Base-by-base conservation (phyloP, 768 basidiomycete genomes). In the Termitomyces sp. region DNA sequence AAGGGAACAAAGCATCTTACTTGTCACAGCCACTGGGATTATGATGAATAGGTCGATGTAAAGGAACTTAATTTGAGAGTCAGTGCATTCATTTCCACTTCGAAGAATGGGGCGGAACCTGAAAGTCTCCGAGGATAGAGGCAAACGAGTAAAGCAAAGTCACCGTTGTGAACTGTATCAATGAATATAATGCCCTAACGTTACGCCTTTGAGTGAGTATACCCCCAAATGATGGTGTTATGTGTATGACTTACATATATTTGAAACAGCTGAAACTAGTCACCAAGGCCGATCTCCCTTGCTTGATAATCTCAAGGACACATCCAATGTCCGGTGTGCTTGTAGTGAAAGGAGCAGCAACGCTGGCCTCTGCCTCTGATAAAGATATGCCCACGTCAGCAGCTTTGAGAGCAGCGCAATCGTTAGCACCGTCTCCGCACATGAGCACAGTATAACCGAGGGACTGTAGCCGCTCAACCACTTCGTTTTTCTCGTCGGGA, bases 231-330 rank as follows among this genome's bases (percentile, higher is more conserved):
- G 26, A 26, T 10, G 36, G 9, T 10, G 18, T 14, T n/a, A 22
- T 20, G n/a, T 42, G 38, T 26, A 18, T n/a, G 36, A 78, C 92
- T 72, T 65, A 95, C 96, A 99, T 99, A 68, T 98, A 99, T 73
- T 99, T 99, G 85, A 99, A 99, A 75, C 96, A 98, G 63, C 94
- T 95, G 73, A 99, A 99, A 70, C 94, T 96, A 1, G 97, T 98
- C 54, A 97, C 96, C 54, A 99, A 77, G 1, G 97, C 96, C 8
- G 94, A 92, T 45, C 97, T 81, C 8, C 97, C 97, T 68, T 99
- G 96, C 66, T 88, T 93, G 75, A 99, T 95, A 53, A 99, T 90
- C 64, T 98, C 94, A 32, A 98, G 80, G 45, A 98, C 92, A 69
- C 97, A 99, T 44, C 89, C 84, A 66, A 99, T 95, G 72, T 99